Evolutionary conservation across 164 flowering plant species (phyloP), one percentile per base, ranked within the genome.

Genomic region (Chimonanthus salicifolius): DNA sequence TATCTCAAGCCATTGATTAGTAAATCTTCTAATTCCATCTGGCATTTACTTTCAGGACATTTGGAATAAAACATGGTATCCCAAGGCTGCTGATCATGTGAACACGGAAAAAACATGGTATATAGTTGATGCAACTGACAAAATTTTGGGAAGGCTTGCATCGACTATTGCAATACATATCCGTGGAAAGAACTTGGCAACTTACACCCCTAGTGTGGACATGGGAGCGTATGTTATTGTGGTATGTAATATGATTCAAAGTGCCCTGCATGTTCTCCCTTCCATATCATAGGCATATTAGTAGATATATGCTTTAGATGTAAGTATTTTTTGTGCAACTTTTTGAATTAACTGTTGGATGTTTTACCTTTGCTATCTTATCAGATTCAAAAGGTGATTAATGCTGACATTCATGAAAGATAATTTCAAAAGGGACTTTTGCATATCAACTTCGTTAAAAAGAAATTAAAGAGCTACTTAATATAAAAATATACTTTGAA

Each of bases 201-300:
- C 99, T 10, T 96, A 82, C 78, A 96, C 97, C 75, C 98, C 98
- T 7, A 94, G 98, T 87, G 97, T 91, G 62, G 97, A 96, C 85
- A 94, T 94, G 98, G 99, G 99, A 62, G 89, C 97, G 5, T 92
- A 87, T 82, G 97, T 96, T 54, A 92, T 96, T 73, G 98, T 96
- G 96, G 99, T 94, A 90, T 78, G 92, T 81, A 72, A 49, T 6
- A 63, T 21, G 62, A 48, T 9, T 45, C 71, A 33, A 69, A 11
- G 49, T 63, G 5, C 48, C 68, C 48, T 4, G 44, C 48, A 5
- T 3, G 15, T 8, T 66, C 46, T 15, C 4, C 6, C 45, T 65
- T 45, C n/a, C 48, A 43, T 44, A n/a, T 10, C 48, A 45, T 45
- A 45, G 49, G 4, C 66, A 5, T 7, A 63, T 4, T 54, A 10